phyloP scores from a whole-genome alignment of 2,329 filamentous ascomycete species.

The Volutella citrinella region DNA sequence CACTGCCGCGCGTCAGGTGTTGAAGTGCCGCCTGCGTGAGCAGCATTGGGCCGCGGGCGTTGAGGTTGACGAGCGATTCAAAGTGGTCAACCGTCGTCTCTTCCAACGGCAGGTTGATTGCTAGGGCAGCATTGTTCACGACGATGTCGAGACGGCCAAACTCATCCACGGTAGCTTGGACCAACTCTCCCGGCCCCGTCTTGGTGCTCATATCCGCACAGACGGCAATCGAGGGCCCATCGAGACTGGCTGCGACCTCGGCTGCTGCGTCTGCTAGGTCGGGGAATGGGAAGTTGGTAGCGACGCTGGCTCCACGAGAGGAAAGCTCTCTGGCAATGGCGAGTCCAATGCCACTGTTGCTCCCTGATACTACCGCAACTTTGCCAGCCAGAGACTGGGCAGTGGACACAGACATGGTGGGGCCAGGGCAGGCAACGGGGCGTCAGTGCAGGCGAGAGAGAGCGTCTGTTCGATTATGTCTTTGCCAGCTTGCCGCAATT shows the following conservation, averaged over 20 bases:
- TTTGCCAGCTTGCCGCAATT: too few relatives aligned
- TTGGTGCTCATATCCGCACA: constrained; percentile 40
- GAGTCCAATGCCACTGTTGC: constrained; percentile 38
- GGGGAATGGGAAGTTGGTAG: constrained; percentile 46
- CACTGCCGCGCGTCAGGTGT: constrained; percentile 31
- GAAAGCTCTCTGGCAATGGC: constrained; percentile 43
- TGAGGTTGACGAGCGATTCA: constrained; percentile 39
- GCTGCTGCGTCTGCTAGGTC: constrained; percentile 28
- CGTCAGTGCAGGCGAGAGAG: too few relatives aligned
- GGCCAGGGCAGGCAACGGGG: too few relatives aligned
- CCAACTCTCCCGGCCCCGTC: constrained; percentile 32
- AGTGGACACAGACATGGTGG: too few relatives aligned
- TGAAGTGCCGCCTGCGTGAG: constrained; percentile 36
- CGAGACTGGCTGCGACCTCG: constrained; percentile 18
- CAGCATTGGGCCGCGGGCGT: constrained; percentile 40
- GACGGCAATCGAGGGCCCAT: constrained; percentile 33
- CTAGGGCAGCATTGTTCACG: constrained; percentile 34
- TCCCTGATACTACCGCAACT: constrained; percentile 16
- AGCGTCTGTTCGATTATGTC: too few relatives aligned
- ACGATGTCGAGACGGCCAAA: constrained; percentile 39
- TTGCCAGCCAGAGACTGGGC: constrained; percentile 14
- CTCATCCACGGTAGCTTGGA: constrained; percentile 31
- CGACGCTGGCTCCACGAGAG: constrained; percentile 42
- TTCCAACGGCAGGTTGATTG: constrained; percentile 35
- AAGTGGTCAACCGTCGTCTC: constrained; percentile 37